Evolutionary conservation across 2,329 filamentous ascomycete species (phyloP).

Genomic region (Colletotrichum brevisporum): DNA sequence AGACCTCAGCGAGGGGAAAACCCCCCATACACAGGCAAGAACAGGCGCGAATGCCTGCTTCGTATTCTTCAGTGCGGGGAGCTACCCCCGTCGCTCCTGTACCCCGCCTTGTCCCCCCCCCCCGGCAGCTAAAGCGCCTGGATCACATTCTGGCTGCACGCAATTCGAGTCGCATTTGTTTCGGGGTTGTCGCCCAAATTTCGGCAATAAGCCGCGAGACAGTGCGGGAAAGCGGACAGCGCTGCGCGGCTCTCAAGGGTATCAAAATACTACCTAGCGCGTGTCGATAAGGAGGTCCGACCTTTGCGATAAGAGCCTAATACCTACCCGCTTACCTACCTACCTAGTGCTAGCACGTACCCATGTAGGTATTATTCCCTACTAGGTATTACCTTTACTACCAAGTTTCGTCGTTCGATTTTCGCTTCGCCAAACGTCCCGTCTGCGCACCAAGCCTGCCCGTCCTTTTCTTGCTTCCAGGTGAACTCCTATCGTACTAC

Average conservation of each 20-base stretch:
- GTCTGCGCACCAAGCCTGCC: constrained; percentile 23
- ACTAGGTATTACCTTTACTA: no score
- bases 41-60: no score
- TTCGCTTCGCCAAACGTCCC: constrained; percentile 30
- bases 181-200: constrained; percentile 30
- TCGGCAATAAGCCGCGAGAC: constrained; percentile 19
- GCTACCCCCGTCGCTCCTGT: constrained; percentile 32
- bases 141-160: constrained; percentile 13
- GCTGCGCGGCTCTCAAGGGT: no score
- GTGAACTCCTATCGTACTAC: constrained; percentile 25
- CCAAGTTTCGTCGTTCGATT: constrained; percentile 32
- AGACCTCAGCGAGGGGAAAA: no score
- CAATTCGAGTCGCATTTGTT: constrained; percentile 8
- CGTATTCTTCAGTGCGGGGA: constrained; percentile 28
- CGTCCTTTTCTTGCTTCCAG: constrained; percentile 15
- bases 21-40: no score
- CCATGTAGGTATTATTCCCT: no score
- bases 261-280: no score
- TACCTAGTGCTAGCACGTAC: neutral
- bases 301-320: constrained; percentile 32
- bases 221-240: neutral
- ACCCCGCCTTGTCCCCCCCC: constrained; percentile 31
- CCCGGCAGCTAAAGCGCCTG: constrained; percentile 22
- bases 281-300: constrained; percentile 31
- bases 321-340: constrained; percentile 34